Base-by-base conservation (phyloP, 2,329 filamentous ascomycete genomes). In the Dactylellina parvicollis region DNA sequence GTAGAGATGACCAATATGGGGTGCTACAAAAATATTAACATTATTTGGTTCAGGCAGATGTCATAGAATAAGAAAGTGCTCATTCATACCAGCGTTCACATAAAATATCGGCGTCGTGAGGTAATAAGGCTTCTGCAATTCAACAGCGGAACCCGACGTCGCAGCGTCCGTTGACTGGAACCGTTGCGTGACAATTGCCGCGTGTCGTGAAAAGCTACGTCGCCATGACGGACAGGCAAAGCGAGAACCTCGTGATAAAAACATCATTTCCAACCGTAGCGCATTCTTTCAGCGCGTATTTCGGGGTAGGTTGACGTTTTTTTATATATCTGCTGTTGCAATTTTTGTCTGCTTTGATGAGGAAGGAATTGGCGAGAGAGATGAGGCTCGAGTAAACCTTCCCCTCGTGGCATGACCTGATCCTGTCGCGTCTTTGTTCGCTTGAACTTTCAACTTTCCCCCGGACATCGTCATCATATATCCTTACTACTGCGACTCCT, bases 51-150 rank as follows among this genome's bases (percentile, higher is more conserved):
- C 30, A 18, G n/a, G n/a, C n/a, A n/a, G n/a, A n/a, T n/a, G n/a
- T n/a, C n/a, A n/a, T 4, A 55, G 1, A 52, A 7, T 54, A 52
- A 55, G 36, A 44, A 28, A 36, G 28, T 28, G 14, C 28, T 2
- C 1, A 20, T 30, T 36, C 7, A 77, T 83, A 93, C 92, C 88
- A 62, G 93, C 92, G 86, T 99, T 99, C 83, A 99, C 95, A 81
- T 99, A 99, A 84, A 98, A 99, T 69, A 99, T 99, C 1, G 95
- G 95, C 7, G 92, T 96, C 3, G 95, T 98, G 78, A 96, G 85
- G 84, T 98, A 99, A 83, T 90, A 97, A 7, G 94, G 92, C 83
- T 98, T 98, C 73, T 82, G 20, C 8, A 16, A 80, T 49, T 56
- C 38, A 24, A 32, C 20, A 9, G 61, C 36, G 26, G 16, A 42